Base-by-base conservation (phyloP, 495 filamentous ascomycete genomes). In the Sabuloglossum arenarium region DNA sequence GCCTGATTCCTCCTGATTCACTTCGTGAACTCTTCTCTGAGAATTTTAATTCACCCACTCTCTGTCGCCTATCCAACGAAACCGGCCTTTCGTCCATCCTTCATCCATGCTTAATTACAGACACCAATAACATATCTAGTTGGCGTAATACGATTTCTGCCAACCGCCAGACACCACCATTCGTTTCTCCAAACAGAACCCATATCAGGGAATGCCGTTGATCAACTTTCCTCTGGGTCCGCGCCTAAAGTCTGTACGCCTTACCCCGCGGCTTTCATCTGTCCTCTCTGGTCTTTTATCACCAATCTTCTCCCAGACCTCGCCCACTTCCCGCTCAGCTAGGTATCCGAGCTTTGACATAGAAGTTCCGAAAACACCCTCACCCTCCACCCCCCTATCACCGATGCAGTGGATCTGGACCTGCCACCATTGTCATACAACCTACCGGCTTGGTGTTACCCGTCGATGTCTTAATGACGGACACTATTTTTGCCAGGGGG, bases 391-490 rank as follows among this genome's bases (percentile, higher is more conserved):
- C 8, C 50, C 25, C 11, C 0, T 10, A 53, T 5, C 25, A n/a
- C 54, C 54, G 54, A n/a, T 39, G 54, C 27, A 39, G 0, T 58
- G 56, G 56, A 42, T 57, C 9, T 58, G 56, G 56, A 55, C 28
- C 6, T 58, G 56, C 25, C 56, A 58, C 37, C 29, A 6, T 14
- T 58, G 56, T 29, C 27, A 29, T 8, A 37, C 25, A 27, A 56
- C 50, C n/a, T 58, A 58, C 49, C 14, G n/a, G 11, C 55, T 58
- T 14, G 56, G 25, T 14, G 56, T 56, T 24, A 58, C 56, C 4
- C 56, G 56, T 4, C 56, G 56, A 12, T 58, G 56, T 43, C 29
- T 58, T 27, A 43, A 55, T 57, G 56, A 58, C 21, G 56, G 56
- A 43, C 56, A 58, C 19, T 31, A 57, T 21, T 59, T 58, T 29